phyloP scores from a whole-genome alignment of 2,329 filamentous ascomycete species.

The Cordyceps cateniannulata region DNA sequence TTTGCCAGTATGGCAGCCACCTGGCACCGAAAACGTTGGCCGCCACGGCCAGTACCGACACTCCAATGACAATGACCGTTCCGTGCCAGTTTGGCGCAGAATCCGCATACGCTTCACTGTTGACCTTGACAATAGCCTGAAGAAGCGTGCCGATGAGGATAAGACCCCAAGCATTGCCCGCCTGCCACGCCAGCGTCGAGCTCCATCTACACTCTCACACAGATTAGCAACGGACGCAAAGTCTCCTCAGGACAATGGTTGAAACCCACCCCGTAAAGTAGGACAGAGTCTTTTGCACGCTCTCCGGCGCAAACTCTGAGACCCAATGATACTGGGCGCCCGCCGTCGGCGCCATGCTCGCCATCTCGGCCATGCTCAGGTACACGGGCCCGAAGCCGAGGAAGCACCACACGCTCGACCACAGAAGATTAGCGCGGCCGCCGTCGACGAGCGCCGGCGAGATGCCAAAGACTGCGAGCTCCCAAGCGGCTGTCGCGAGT shows the following conservation, averaged over 20 bases:
- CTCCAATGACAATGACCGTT: slow-evolving; percentile 1
- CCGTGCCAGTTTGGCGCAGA: slow-evolving; percentile 1
- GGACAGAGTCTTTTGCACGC: slow-evolving; percentile 5
- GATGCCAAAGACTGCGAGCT: slow-evolving; percentile 6
- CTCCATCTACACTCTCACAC: background rate
- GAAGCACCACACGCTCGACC: slow-evolving; percentile 5
- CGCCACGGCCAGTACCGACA: background rate
- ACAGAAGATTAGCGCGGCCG: background rate
- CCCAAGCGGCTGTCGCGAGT: slow-evolving; percentile 10
- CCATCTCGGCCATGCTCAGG: slow-evolving; percentile 10
- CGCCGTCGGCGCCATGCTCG: slow-evolving; percentile 9
- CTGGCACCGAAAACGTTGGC: background rate
- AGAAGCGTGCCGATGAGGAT: slow-evolving; percentile 7
- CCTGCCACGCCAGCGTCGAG: slow-evolving; percentile 7
- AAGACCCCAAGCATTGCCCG: slow-evolving; percentile 4
- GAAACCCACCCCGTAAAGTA: slow-evolving; percentile 8
- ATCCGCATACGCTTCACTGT: background rate
- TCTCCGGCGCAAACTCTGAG: slow-evolving; percentile 6
- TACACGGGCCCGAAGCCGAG: slow-evolving; percentile 8
- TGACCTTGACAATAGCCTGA: background rate
- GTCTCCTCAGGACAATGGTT: too few species aligned
- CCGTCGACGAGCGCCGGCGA: slow-evolving; percentile 5
- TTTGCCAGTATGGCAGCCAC: slow-evolving; percentile 7
- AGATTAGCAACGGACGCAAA: too few species aligned
- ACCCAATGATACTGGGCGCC: slow-evolving; percentile 9